Evolutionary conservation across 306 rosid species (phyloP).

Genomic region (Cyclanthera cordifolia): DNA sequence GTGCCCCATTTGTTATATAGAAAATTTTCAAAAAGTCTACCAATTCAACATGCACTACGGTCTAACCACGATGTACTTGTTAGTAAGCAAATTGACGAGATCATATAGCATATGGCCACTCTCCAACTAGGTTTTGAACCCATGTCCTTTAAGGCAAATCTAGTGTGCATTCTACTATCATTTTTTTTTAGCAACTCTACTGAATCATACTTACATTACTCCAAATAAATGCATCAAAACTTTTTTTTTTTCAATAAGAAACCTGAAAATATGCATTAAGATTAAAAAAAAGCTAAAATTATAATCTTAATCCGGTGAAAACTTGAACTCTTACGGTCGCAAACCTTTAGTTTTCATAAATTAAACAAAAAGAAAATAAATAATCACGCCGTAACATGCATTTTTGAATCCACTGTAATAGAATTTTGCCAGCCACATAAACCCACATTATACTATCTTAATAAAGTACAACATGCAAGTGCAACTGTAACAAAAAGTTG

Average conservation of each 20-base stretch:
- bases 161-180: not conserved
- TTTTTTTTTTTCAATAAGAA: not conserved
- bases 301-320: not conserved
- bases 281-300: not conserved
- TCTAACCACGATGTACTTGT: not conserved
- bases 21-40: not conserved
- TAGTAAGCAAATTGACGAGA: not conserved
- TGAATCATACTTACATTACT: not conserved
- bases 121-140: not conserved
- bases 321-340: not conserved
- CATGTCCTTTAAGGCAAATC: not conserved
- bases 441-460: not conserved
- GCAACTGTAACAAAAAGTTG: not conserved
- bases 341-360: not conserved
- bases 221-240: not conserved
- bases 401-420: not conserved
- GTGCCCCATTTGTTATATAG: not conserved
- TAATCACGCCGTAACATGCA: not conserved
- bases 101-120: not conserved
- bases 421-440: not conserved
- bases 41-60: not conserved
- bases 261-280: not conserved
- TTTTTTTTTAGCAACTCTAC: not conserved
- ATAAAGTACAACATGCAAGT: not conserved
- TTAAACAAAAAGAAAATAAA: not conserved